Evolutionary conservation across 176 grass and related monocot genomes (phyloP).

Genomic region (Carex parvula): DNA sequence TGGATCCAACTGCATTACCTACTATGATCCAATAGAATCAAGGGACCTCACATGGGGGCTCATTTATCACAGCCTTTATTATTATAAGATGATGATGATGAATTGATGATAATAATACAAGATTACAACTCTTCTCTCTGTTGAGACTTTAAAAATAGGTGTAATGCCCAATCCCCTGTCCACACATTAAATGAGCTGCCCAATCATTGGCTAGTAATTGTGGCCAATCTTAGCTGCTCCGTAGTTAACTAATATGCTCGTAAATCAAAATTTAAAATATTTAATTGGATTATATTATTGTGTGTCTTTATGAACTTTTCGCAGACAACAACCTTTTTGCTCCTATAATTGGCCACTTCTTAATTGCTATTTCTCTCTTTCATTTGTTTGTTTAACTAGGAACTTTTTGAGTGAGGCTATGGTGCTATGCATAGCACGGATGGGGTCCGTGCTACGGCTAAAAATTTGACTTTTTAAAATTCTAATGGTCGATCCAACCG

Average conservation of each 20-base stretch:
- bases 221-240: not conserved
- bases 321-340: not conserved
- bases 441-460: too few species aligned
- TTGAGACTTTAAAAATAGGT: not conserved
- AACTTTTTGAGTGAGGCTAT: too few species aligned
- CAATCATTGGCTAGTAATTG: not conserved
- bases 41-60: not conserved
- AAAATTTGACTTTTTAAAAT: too few species aligned
- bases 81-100: not conserved
- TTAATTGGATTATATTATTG: not conserved
- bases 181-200: not conserved
- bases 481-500: too few species aligned
- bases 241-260: not conserved
- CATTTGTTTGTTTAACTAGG: not conserved
- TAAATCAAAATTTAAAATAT: not conserved
- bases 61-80: not conserved
- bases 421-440: too few species aligned
- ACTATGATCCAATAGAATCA: conserved; percentile 18
- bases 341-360: not conserved
- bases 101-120: not conserved
- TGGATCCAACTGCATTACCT: conserved; percentile 19
- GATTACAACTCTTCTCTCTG: not conserved
- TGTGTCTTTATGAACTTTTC: not conserved
- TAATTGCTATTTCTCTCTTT: not conserved
- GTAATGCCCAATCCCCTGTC: not conserved